Percentiles rank a stretch among this genome's conserved stretches.
phyloP scores from a whole-genome alignment of 2,329 filamentous ascomycete species.

The Scortechinia acanthostroma region DNA sequence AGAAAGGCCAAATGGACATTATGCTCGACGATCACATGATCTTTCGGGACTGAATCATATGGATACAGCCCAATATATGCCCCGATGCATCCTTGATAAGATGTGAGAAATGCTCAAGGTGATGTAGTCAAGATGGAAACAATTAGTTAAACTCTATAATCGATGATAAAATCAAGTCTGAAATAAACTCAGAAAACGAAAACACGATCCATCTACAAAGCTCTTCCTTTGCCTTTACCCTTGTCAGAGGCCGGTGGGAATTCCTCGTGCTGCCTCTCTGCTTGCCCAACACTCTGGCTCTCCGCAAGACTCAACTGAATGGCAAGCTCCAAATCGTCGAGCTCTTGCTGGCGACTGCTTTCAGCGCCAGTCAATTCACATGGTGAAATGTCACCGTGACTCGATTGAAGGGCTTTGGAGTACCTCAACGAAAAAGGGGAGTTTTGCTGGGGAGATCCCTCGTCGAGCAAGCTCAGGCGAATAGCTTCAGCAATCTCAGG shows the following conservation, averaged over 20 bases:
- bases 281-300: constrained; percentile 24
- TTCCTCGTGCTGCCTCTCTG: constrained; percentile 8
- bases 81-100: too few species aligned
- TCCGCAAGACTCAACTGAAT: constrained; percentile 55
- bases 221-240: constrained; percentile 11
- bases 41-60: too few species aligned
- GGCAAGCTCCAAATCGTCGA: constrained; percentile 52
- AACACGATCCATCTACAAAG: too few species aligned
- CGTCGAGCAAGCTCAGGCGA: constrained; percentile 35
- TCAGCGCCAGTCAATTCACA: constrained; percentile 16
- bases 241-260: constrained; percentile 15
- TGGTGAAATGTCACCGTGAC: constrained; percentile 24
- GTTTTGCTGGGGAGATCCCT: constrained; percentile 10
- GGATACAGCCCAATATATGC: too few species aligned
- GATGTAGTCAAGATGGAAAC: too few species aligned
- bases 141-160: too few species aligned
- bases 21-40: too few species aligned
- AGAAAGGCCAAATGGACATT: too few species aligned
- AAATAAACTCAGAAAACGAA: too few species aligned
- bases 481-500: constrained; percentile 57
- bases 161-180: too few species aligned
- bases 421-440: constrained; percentile 6
- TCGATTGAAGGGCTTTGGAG: constrained; percentile 6
- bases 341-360: constrained; percentile 31
- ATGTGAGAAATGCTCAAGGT: too few species aligned